phyloP scores from a whole-genome alignment of 2,329 filamentous ascomycete genomes.

The Aspergillus pseudotamarii region DNA sequence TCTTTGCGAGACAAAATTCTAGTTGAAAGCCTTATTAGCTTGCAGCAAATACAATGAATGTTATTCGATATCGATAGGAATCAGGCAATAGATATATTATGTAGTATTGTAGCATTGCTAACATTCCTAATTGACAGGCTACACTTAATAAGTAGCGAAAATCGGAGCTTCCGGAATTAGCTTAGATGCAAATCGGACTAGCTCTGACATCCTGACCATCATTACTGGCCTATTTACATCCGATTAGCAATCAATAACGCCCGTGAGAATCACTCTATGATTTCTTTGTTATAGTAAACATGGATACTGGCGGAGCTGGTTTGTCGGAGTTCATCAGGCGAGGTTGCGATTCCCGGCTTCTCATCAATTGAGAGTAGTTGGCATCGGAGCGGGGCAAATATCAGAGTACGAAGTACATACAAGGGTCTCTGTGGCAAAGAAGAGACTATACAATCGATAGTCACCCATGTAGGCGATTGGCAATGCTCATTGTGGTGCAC shows the following conservation, averaged over 20 bases:
- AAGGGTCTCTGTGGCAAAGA: not conserved
- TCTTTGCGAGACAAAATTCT: not conserved
- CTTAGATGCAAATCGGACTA: not conserved
- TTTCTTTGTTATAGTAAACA: not conserved
- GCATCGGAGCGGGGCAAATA: not conserved
- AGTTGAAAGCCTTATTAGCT: not conserved
- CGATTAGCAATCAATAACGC: not conserved
- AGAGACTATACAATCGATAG: not conserved
- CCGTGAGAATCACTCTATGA: not conserved
- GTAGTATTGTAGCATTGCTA: not conserved
- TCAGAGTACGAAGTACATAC: not conserved
- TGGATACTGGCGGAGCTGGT: not conserved
- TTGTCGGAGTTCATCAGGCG: not conserved
- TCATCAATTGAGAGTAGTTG: not conserved
- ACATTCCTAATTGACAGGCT: not conserved
- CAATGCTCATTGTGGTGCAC: not conserved
- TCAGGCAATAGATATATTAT: not conserved
- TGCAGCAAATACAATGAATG: not conserved
- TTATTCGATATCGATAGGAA: not conserved
- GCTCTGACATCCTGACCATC: not conserved
- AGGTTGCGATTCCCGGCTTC: not conserved
- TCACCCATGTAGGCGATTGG: not conserved
- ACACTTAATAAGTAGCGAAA: not conserved
- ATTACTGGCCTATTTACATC: not conserved
- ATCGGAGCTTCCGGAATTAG: not conserved